Evolutionary conservation across 768 basidiomycete genomes (phyloP).

Genomic region (Hydnomerulius pinastri): DNA sequence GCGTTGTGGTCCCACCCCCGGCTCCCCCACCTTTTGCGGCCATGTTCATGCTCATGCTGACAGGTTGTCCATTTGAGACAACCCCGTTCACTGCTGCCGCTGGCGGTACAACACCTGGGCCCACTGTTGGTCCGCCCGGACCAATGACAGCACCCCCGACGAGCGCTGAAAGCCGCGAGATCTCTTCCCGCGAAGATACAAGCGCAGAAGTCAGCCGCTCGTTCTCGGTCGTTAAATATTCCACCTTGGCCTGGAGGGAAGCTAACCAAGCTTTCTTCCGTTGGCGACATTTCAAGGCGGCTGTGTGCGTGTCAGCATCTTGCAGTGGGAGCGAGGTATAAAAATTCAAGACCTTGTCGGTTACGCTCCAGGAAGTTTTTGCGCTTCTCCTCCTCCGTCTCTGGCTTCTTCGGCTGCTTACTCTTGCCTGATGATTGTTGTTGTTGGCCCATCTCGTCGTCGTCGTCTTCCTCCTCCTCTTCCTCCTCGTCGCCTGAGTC

Average conservation of each 20-base stretch:
- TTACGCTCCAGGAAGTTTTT: conserved; percentile 97
- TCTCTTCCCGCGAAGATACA: conserved; percentile 87
- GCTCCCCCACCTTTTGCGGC: conserved; percentile 37
- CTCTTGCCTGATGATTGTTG: conserved; percentile 19
- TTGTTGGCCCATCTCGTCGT: conserved; percentile 33
- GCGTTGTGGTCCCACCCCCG: conserved; percentile 30
- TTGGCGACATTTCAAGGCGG: conserved; percentile 98
- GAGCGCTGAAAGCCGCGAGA: conserved; percentile 75
- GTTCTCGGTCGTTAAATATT: conserved; percentile 90
- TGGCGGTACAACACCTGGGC: conserved; percentile 31
- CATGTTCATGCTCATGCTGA: conserved; percentile 46
- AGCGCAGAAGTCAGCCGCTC: conserved; percentile 89
- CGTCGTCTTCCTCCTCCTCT: conserved; percentile 43
- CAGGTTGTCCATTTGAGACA: conserved; percentile 35
- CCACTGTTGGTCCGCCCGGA: conserved; percentile 32
- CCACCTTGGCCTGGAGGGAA: conserved; percentile 91
- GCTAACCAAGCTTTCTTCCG: conserved; percentile 98
- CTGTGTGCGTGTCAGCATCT: conserved; percentile 41
- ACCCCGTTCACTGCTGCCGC: conserved; percentile 24
- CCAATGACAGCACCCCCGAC: conserved; percentile 67
- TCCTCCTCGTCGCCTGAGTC: conserved; percentile 36
- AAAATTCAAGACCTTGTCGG: conserved; percentile 71
- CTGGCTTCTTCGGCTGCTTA: conserved; percentile 66
- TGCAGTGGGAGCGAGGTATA: background rate
- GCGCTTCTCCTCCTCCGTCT: conserved; percentile 98